phyloP scores from a whole-genome alignment of 2,329 filamentous ascomycete species.

The Colletotrichum coccodes region DNA sequence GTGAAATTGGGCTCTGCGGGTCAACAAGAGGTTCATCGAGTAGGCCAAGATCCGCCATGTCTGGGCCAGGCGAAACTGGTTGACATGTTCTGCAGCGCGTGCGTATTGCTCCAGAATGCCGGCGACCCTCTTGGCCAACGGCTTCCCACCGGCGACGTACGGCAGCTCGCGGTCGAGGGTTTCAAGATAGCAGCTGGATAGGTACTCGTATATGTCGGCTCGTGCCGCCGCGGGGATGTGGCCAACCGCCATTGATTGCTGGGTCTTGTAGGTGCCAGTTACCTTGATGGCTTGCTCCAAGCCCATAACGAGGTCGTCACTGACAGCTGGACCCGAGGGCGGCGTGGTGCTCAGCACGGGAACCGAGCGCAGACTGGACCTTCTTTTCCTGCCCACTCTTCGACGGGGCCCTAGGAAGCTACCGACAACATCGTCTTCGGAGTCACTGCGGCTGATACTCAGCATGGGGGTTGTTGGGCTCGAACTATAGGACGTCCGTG shows the following conservation, averaged over 20 bases:
- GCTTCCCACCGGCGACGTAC: conserved; percentile 43
- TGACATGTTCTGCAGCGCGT: conserved; percentile 64
- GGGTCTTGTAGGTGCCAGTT: conserved; percentile 66
- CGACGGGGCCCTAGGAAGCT: conserved; percentile 65
- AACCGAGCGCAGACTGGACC: conserved; percentile 46
- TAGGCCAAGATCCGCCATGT: conserved; percentile 72
- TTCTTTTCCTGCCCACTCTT: conserved; percentile 51
- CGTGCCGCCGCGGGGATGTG: conserved; percentile 62
- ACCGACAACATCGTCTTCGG: conserved; percentile 71
- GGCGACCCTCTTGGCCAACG: conserved; percentile 58
- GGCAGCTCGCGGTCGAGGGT: conserved; percentile 62
- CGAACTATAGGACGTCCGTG: conserved; percentile 56
- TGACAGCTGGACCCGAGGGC: conserved; percentile 52
- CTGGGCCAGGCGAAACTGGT: conserved; percentile 69
- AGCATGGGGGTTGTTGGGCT: conserved; percentile 61
- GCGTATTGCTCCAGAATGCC: conserved; percentile 67
- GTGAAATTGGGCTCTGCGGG: conserved; percentile 66
- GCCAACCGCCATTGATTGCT: conserved; percentile 72
- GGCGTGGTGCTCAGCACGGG: conserved; percentile 63
- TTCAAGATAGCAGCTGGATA: conserved; percentile 66
- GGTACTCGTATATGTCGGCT: conserved; percentile 64
- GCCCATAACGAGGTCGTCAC: conserved; percentile 57
- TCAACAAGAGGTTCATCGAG: conserved; percentile 63
- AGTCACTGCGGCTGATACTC: conserved; percentile 70
- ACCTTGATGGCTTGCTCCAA: conserved; percentile 69